Base-by-base conservation (phyloP, 495 filamentous ascomycete species). In the Jackrogersella multiformis region DNA sequence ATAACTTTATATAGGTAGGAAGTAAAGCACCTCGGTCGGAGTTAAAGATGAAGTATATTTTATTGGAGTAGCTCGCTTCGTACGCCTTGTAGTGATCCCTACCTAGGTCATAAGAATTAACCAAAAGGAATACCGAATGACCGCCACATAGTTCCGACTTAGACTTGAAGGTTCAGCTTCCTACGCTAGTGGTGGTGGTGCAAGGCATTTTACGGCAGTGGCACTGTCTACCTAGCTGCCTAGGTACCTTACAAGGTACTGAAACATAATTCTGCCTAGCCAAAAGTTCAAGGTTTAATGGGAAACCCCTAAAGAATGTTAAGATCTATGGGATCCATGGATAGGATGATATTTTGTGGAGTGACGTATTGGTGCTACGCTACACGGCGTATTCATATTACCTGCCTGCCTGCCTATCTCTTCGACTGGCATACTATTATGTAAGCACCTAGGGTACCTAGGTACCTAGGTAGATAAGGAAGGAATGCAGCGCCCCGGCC, bases 41-140 rank as follows among this genome's bases (percentile, higher is more conserved):
- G 21, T 46, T 46, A 46, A 46, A 26, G 4, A 13, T 46, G 3
- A 46, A 12, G 42, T 26, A 4, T 20, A 12, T 26, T 26, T 26
- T 30, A 7, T 7, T 4, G 26, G 42, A 12, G 41, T 45, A 18
- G 24, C 13, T 30, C n/a, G 45, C 13, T 18, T 28, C 18, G 30
- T 5, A 26, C 21, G n/a, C 5, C 2, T 3, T 9, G 18, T 26
- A 15, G n/a, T 4, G 45, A 32, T 3, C 23, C 6, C 24, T 2
- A 3, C 6, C 24, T 2, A 3, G 15, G 24, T 45, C 41, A 20
- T 12, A 45, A 45, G 15, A 30, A 49, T 42, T 42, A 30, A 30
- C 36, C 18, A 53, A 53, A 44, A 36, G 9, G 34, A 35, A 24
- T n/a, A 52, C 45, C 45, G 46, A 61, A 30, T 13, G 20, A 15